Percentiles rank a stretch among this genome's conserved stretches.
phyloP scores from a whole-genome alignment of 2,329 filamentous ascomycete species.

The Hymenoscyphus fraxineus region DNA sequence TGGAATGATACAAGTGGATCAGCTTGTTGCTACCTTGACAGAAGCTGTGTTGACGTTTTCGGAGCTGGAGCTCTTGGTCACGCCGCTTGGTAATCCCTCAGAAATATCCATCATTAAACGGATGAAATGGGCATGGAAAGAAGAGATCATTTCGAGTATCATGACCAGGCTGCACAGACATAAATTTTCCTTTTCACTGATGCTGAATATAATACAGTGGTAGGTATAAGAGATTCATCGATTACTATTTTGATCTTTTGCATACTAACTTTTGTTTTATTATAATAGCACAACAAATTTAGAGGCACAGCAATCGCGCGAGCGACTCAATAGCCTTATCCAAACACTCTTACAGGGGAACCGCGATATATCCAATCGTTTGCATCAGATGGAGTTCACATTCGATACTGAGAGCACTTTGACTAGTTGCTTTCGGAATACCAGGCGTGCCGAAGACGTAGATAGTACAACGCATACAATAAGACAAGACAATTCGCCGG shows the following conservation, averaged over 20 bases:
- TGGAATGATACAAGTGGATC: slow-evolving; percentile 14
- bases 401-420: no score
- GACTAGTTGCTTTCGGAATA: no score
- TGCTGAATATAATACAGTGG: slow-evolving; percentile 14
- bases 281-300: no score
- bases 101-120: not conserved
- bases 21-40: slow-evolving; percentile 12
- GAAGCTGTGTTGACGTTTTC: slow-evolving; percentile 14
- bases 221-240: not conserved
- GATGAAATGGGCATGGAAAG: not conserved
- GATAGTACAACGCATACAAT: no score
- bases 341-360: no score
- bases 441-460: no score
- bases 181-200: slow-evolving; percentile 11
- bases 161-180: slow-evolving; percentile 6
- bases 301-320: no score
- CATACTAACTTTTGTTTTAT: no score
- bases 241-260: not conserved
- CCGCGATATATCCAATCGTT: no score
- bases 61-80: slow-evolving; percentile 11
- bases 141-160: not conserved
- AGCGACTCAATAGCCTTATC: no score
- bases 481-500: no score
- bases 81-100: not conserved
- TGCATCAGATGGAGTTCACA: no score